Base-by-base conservation (phyloP, 352 stramenopile genomes). In the Phytopythium kandeliae region DNA sequence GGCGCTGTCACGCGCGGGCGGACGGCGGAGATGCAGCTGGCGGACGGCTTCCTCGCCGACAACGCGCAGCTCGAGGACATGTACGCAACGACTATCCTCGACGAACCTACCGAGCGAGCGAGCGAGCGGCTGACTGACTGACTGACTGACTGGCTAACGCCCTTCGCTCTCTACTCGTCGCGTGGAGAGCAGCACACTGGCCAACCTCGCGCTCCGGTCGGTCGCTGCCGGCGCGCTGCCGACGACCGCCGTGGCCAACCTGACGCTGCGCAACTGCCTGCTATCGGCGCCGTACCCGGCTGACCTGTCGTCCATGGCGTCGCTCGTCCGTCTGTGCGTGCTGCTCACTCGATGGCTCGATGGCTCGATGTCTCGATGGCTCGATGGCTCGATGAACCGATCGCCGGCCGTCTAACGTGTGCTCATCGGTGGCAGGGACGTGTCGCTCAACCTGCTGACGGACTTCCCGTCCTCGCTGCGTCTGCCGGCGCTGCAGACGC, bases 401-500 rank as follows among this genome's bases (percentile, higher is more conserved):
- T n/a, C n/a, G n/a, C n/a, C n/a, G n/a, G n/a, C n/a, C n/a, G n/a
- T n/a, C n/a, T n/a, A n/a, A n/a, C n/a, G n/a, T n/a, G n/a, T n/a
- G n/a, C n/a, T n/a, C n/a, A n/a, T n/a, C n/a, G n/a, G n/a, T n/a
- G 15, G 36, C 25, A 87, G 72, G 24, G 74, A 89, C 58, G 37
- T 86, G 28, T 85, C 77, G 5, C 65, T 76, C 43, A 89, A 89
- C 60, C 85, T 82, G 51, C 71, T 82, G 28, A 63, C 51, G 28
- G 59, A 65, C 38, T 89, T 71, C 54, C 77, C 77, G 13, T 44
- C 49, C 30, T 66, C 78, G 48, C 64, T 78, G 33, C 56, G 62
- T 13, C 21, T 83, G n/a, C 43, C 57, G 3, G 60, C 55, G 19
- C 58, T 86, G 11, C 45, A 68, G 31, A 59, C 48, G 12, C 67